Percentiles rank a stretch among this genome's conserved stretches.
phyloP scores from a whole-genome alignment of 768 basidiomycete species.

The Aureoboletus auriporus region DNA sequence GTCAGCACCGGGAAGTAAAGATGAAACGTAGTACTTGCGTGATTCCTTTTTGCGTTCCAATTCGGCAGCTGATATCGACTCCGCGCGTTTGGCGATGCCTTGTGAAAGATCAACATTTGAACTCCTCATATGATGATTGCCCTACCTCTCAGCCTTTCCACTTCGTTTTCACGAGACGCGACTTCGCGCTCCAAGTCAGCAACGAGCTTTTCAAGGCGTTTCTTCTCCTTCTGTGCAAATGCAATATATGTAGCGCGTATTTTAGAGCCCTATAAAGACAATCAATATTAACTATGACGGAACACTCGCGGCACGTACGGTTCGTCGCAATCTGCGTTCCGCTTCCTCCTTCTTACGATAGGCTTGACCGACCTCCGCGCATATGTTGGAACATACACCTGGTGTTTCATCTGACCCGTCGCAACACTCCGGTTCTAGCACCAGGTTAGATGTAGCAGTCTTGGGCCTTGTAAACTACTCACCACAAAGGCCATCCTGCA shows the following conservation, averaged over 20 bases:
- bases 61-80: slow-evolving; percentile 74
- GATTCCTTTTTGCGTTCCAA: slow-evolving; percentile 85
- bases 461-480: slow-evolving; percentile 23
- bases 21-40: slow-evolving; percentile 46
- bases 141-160: slow-evolving; percentile 66
- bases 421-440: slow-evolving; percentile 83
- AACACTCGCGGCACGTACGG: slow-evolving; percentile 44
- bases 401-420: slow-evolving; percentile 91
- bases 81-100: slow-evolving; percentile 78
- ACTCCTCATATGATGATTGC: background rate
- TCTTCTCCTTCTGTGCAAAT: slow-evolving; percentile 87
- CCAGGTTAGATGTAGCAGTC: slow-evolving; percentile 10
- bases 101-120: background rate
- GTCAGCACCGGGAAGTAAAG: background rate
- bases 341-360: slow-evolving; percentile 66
- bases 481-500: slow-evolving; percentile 95
- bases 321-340: slow-evolving; percentile 75
- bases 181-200: slow-evolving; percentile 56
- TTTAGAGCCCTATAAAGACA: slow-evolving; percentile 68
- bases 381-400: slow-evolving; percentile 76
- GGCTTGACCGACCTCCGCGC: slow-evolving; percentile 68
- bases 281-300: background rate
- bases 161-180: slow-evolving; percentile 60
- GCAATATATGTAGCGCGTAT: slow-evolving; percentile 85
- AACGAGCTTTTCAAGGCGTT: slow-evolving; percentile 66